Percentiles rank a stretch among this genome's conserved stretches.
These are phyloP conservation scores for Cyberlindnera euphorbiae DNA, from an alignment of 805 yeast species.

Conservation along the genomic window DNA sequence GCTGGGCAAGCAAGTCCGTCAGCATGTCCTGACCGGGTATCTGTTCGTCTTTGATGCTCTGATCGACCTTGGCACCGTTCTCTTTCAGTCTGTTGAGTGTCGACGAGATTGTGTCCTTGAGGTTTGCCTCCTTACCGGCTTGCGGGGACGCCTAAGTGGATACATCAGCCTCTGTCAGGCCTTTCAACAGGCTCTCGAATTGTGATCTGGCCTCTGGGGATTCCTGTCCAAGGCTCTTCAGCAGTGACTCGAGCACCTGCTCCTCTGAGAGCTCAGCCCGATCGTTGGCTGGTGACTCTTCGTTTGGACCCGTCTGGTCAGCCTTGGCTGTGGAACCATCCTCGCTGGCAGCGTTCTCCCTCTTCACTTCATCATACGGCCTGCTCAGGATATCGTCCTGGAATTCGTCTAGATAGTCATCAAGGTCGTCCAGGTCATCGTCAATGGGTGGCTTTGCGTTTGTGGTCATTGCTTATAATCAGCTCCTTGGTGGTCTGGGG, in stretches of 20 bases:
- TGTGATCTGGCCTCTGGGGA: constrained; percentile 50
- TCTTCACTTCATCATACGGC: constrained; percentile 27
- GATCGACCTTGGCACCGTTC: constrained; percentile 68
- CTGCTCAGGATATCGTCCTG: constrained; percentile 62
- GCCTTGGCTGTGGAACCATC: constrained; percentile 2
- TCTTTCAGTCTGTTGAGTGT: constrained; percentile 78
- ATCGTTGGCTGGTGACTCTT: not conserved
- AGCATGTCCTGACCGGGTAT: constrained; percentile 44
- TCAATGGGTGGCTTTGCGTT: not conserved
- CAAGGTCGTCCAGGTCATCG: constrained; percentile 47
- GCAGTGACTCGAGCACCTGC: constrained; percentile 25
- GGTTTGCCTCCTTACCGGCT: constrained; percentile 25
- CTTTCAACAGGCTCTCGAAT: constrained; percentile 39
- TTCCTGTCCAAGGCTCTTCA: constrained; percentile 33
- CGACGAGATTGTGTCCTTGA: constrained; percentile 72
- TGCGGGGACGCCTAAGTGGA: not conserved
- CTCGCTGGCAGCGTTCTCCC: constrained; percentile 12
- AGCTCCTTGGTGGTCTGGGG: not conserved
- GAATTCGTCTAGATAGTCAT: constrained; percentile 81
- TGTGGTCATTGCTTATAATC: not conserved
- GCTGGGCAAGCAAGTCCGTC: constrained; percentile 60
- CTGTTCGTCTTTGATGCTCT: constrained; percentile 47
- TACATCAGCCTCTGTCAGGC: constrained; percentile 15
- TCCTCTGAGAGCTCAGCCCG: constrained; percentile 3
- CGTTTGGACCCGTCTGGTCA: not conserved